Base-by-base conservation (phyloP, 2,329 filamentous ascomycete genomes). In the Raffaelea ambrosiae region DNA sequence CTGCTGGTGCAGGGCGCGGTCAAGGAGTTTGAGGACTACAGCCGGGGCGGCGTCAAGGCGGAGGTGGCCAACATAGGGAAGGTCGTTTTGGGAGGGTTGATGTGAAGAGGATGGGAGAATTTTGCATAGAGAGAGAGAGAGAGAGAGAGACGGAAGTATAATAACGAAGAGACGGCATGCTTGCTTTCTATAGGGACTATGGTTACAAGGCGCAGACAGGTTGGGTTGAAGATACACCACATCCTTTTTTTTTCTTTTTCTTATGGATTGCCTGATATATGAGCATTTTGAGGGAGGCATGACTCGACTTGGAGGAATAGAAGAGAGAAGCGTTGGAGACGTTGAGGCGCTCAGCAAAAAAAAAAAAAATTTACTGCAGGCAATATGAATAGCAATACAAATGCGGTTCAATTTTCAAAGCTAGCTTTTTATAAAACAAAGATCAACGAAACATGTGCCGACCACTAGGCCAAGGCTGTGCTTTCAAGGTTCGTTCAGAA, bases 1-100 rank as follows among this genome's bases (percentile, higher is more conserved):
- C 82, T 96, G 44, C 84, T 98, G 51, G 78, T 98, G 2, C 83
- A 88, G 42, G 86, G 86, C 5, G 80, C 94, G 1, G 84, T 96
- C 43, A 83, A 89, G 56, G 93, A 98, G 61, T 96, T 97, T 63
- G 93, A 97, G 63, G 91, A 96, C 49, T 79, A 81, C 19, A 93
- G 86, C 62, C 73, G 91, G 41, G 73, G 71, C 40, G 83, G 85
- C 10, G 79, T 88, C 26, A 91, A 85, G 67, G 48, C 77, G 13
- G 93, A 98, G 68, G 74, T 97, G 43, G 83, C 83, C 2, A 89
- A 86, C 31, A 80, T 98, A 36, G 87, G 88, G 44, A 93, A 88
- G 64, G 84, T 96, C 26, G 89, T 97, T 2, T 67, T 97, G 2
- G 88, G 89, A 3, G 93, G 91, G 1, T 69, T 97, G 55, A 83